Evolutionary conservation across 1,284 basidiomycete species (phyloP), one percentile per base, ranked within the genome.

Genomic region (Anthracocystis walkeri): DNA sequence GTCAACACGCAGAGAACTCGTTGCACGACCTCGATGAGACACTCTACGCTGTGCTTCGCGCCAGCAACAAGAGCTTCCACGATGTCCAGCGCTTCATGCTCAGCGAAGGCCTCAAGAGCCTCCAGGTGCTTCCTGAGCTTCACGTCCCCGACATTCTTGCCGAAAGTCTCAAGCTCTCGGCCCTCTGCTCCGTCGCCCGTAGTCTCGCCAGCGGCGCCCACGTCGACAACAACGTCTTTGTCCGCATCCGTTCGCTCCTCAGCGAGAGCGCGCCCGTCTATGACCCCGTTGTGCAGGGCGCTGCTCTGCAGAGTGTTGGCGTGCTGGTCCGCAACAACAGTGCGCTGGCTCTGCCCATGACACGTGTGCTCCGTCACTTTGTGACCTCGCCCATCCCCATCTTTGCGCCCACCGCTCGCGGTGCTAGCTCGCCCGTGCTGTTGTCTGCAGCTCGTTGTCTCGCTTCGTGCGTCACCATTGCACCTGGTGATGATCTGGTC

Each of bases 391-490:
- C 95, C 7, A 86, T 96, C 41, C 90, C 93, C 0, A 92, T 95
- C 35, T 94, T 97, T 78, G 92, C 95, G 80, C 53, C 67, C 31
- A 90, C 89, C 12, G 62, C 79, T 50, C 21, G 79, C 72, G 59
- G 78, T 82, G 2, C 89, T 90, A 11, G 91, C 92, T 91, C 92
- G 2, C 91, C 92, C 1, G 90, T 92, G 11, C 88, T 97, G 16
- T 88, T 90, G 31, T 92, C 94, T 1, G 93, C 94, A 3, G 94
- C 95, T 1, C 93, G 92, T 81, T 95, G 93, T 79, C 88, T 98
- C 35, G 92, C 93, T 3, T 88, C 93, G 58, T 97, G 95, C 85
- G 92, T 97, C 69, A 91, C 92, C 86, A 70, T 93, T 60, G 90
- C 93, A 14, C 91, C 92, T 7, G 93, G 93, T 58, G 93, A 96